phyloP scores from a whole-genome alignment of 202 grass and related monocot genomes.

The Bolboschoenoplectus hybrid region DNA sequence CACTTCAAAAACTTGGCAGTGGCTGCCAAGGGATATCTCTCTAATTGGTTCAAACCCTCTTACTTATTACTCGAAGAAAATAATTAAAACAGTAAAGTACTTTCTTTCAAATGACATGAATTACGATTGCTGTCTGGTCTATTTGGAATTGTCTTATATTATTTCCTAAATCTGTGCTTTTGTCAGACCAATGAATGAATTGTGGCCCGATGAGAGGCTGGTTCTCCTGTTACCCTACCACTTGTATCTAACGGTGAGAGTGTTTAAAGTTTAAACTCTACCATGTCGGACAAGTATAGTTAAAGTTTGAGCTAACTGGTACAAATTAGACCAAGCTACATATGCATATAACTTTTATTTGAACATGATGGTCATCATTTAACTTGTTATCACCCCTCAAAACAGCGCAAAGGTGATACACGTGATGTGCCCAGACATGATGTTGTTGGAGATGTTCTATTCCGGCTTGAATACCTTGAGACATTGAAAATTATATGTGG shows the following conservation, averaged over 20 bases:
- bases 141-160: neutral
- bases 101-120: neutral
- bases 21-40: neutral
- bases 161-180: neutral
- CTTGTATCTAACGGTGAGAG: neutral
- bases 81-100: neutral
- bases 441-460: neutral
- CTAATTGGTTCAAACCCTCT: neutral
- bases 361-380: neutral
- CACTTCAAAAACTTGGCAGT: too few species aligned
- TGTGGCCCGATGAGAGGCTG: neutral
- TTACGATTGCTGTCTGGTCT: neutral
- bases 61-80: neutral
- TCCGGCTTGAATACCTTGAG: slow-evolving; percentile 7
- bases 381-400: neutral
- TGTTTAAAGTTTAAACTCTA: neutral
- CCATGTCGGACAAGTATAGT: neutral
- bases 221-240: neutral
- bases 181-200: neutral
- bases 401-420: neutral
- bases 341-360: neutral
- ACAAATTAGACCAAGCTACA: neutral
- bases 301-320: neutral
- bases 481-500: neutral
- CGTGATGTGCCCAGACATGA: neutral